Base-by-base conservation (phyloP, 2,329 filamentous ascomycete genomes). In the Scortechinia acanthostroma region DNA sequence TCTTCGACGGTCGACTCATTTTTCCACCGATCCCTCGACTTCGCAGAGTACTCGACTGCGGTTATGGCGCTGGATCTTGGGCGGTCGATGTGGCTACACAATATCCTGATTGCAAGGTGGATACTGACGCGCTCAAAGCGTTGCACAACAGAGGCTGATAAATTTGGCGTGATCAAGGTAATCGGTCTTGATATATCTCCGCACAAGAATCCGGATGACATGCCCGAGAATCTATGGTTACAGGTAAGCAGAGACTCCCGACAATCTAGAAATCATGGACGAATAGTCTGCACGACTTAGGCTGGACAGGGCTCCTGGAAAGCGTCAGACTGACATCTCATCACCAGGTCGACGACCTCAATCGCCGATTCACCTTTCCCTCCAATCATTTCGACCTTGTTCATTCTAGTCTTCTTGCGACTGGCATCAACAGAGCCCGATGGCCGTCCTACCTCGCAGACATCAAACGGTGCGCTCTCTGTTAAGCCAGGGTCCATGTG, bases 401-500 rank as follows among this genome's bases (percentile, higher is more conserved):
- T 48, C 76, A 83, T 48, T 82, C 78, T 40, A 67, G 55, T 56
- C 64, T 61, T 46, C 61, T 73, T 49, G 63, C 63, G 49, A 62
- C 63, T 37, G 79, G 79, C 3, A 74, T 83, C 49, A 66, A 78
- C 46, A 63, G 58, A 47, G 55, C 57, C 46, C 66, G 79, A 55
- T 83, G 79, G 79, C 53, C 62, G 21, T 63, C 66, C 17, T 83
- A 80, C 56, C 60, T 82, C 47, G 60, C 61, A 48, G 79, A 83
- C 51, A 74, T 83, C 51, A 69, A 65, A 48, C 52, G 53, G 54
- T 56, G 52, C 46, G 45, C 17, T 21, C 42, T 13, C 42, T 21
- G 42, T 21, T 42, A 25, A 30, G 22, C n/a, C n/a, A n/a, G n/a
- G n/a, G n/a, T n/a, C n/a, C n/a, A n/a, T n/a, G n/a, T n/a, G n/a